Percentiles rank a stretch among this genome's conserved stretches.
These are phyloP conservation scores for Phytophthora fragariae DNA, from an alignment of 352 stramenopile genomes.

Conservation along the genomic window DNA sequence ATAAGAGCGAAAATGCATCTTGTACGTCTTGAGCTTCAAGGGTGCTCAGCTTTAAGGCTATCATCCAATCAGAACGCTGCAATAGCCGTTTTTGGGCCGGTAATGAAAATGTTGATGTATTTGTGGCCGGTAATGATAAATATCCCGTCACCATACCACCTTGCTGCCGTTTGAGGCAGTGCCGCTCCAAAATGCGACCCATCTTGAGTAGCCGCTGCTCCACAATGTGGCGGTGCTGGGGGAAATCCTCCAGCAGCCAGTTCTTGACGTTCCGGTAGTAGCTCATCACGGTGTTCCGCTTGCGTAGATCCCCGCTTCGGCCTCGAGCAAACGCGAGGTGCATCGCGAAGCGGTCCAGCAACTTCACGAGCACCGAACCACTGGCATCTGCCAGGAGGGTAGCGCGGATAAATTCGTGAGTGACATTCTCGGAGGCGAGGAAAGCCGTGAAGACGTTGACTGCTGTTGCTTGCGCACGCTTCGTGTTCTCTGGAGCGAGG, in stretches of 20 bases:
- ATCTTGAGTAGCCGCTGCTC: constrained; percentile 16
- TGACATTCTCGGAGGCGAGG: not conserved
- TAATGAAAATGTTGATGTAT: too few relatives aligned
- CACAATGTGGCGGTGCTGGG: not conserved
- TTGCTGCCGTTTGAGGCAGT: constrained; percentile 15
- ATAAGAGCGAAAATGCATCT: too few relatives aligned
- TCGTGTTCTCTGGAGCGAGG: not conserved
- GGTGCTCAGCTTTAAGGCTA: too few relatives aligned
- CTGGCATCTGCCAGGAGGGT: not conserved
- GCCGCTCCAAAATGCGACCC: constrained; percentile 3
- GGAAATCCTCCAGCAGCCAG: not conserved
- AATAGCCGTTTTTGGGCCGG: too few relatives aligned
- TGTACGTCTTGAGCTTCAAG: too few relatives aligned
- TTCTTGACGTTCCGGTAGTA: not conserved
- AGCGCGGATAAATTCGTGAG: not conserved
- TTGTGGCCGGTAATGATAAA: too few relatives aligned
- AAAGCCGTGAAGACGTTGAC: not conserved
- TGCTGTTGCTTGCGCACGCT: not conserved
- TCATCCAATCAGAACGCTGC: too few relatives aligned
- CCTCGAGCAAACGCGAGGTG: not conserved
- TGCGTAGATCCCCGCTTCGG: not conserved
- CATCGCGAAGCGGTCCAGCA: not conserved
- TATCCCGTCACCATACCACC: not conserved
- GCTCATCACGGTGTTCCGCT: not conserved
- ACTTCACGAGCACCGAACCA: not conserved